Base-by-base conservation (phyloP, 768 basidiomycete genomes). In the Kwoniella heveanensis region DNA sequence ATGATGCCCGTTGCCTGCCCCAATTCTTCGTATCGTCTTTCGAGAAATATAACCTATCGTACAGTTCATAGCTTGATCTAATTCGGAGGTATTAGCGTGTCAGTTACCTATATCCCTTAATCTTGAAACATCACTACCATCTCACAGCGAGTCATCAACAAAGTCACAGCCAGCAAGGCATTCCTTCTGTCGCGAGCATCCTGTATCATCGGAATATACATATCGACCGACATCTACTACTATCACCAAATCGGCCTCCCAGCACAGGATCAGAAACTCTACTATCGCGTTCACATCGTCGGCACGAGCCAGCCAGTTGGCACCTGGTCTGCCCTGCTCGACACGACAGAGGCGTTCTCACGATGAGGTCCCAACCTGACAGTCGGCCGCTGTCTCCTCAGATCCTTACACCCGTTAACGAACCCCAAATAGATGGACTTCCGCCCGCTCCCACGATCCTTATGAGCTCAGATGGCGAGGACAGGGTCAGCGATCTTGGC, bases 331-430 rank as follows among this genome's bases (percentile, higher is more conserved):
- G n/a, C n/a, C n/a, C n/a, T 36, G 32, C 13, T 36, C 32, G 32
- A 44, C 39, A 3, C 17, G 17, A 9, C 8, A 19, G 10, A 44
- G 39, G 10, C 19, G 9, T 44, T 44, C 32, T 17, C 52, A 21
- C 29, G 27, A 49, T 24, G 27, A 58, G 24, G 46, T 9, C 46
- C 13, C 27, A 19, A 24, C 47, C 46, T 10, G 22, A 27, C 17
- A 58, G 39, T 29, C 52, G 52, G 27, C 21, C 52, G 2, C 19
- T 37, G 26, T 64, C 62, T 1, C 62, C 62, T 8, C 55, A 57
- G 22, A 64, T 64, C 12, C 51, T 64, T 15, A 64, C 62, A 1
- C 62, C 62, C 29, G 62, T 44, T 17, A 44, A 44, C 39, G 39
- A 44, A 10, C 19, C 39, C 19, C 39, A 49, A 5, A 30, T 54